Conservation (phyloP, 768 basidiomycete species). For the Phanerochaete sordida region DNA sequence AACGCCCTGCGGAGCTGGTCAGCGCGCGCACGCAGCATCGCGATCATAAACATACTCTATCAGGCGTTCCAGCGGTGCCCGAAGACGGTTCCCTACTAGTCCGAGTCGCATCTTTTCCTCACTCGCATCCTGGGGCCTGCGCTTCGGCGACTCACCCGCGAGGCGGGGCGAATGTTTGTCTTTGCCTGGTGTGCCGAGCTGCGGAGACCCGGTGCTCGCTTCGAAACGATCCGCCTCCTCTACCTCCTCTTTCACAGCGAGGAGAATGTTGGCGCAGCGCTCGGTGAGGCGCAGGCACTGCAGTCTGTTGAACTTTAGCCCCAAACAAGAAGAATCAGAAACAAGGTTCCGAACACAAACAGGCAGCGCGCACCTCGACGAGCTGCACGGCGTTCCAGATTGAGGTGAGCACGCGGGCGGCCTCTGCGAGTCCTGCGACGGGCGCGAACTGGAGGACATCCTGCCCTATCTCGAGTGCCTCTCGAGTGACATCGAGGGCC, state of each 20-base stretch:
- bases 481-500: constrained; percentile 39
- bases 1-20: constrained; percentile 34
- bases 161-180: neutral
- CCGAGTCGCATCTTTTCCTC: neutral
- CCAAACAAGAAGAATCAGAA: neutral
- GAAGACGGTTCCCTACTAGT: constrained; percentile 43
- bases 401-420: constrained; percentile 46
- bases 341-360: neutral
- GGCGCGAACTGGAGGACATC: constrained; percentile 51
- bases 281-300: constrained; percentile 69
- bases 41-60: constrained; percentile 39
- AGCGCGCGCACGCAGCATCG: neutral
- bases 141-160: neutral
- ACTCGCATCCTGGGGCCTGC: neutral
- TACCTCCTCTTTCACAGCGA: constrained; percentile 62
- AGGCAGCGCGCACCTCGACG: constrained; percentile 49
- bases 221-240: constrained; percentile 45
- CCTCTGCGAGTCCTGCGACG: constrained; percentile 49
- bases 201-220: neutral
- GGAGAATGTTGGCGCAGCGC: constrained; percentile 65
- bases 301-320: constrained; percentile 58
- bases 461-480: constrained; percentile 37
- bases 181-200: neutral
- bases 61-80: constrained; percentile 46
- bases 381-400: constrained; percentile 65